Evolutionary conservation across 2,329 filamentous ascomycete genomes (phyloP).

Genomic region (Colletotrichum echinochloae): DNA sequence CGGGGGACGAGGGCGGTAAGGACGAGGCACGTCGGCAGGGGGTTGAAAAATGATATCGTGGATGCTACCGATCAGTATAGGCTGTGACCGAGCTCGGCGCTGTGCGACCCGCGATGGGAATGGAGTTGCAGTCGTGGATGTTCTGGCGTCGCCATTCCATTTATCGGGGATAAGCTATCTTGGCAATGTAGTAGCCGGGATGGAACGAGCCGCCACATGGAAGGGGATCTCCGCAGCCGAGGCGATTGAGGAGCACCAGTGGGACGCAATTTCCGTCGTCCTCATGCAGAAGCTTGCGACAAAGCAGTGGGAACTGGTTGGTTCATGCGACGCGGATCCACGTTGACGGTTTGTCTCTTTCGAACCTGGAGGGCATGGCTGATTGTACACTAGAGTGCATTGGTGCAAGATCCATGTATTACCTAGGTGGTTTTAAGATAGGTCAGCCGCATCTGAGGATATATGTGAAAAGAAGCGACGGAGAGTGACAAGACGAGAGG

Average conservation of each 20-base stretch:
- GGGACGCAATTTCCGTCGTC: constrained; percentile 15
- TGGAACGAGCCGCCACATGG: not conserved
- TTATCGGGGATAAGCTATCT: not conserved
- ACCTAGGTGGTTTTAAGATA: not conserved
- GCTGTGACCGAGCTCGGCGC: too few species aligned
- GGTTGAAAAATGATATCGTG: not conserved
- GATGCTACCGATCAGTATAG: not conserved
- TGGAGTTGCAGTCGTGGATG: not conserved
- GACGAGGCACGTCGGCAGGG: not conserved
- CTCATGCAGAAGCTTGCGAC: constrained; percentile 20
- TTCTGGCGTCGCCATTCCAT: not conserved
- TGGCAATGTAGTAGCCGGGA: not conserved
- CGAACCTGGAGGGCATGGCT: constrained; percentile 5
- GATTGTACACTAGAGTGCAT: not conserved
- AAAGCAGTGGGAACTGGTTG: not conserved
- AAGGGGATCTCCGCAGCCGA: not conserved
- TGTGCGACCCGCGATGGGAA: not conserved
- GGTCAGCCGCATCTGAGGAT: not conserved
- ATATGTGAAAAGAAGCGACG: not conserved
- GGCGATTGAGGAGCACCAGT: not conserved
- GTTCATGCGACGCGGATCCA: constrained; percentile 21
- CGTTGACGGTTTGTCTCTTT: constrained; percentile 7
- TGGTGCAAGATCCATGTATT: constrained; percentile 12
- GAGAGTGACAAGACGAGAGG: not conserved
- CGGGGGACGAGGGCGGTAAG: not conserved